A percentile compares a stretch with the other conserved stretches of the same genome.
phyloP scores from a whole-genome alignment of 1,284 basidiomycete genomes.

The Sutorius eximius region DNA sequence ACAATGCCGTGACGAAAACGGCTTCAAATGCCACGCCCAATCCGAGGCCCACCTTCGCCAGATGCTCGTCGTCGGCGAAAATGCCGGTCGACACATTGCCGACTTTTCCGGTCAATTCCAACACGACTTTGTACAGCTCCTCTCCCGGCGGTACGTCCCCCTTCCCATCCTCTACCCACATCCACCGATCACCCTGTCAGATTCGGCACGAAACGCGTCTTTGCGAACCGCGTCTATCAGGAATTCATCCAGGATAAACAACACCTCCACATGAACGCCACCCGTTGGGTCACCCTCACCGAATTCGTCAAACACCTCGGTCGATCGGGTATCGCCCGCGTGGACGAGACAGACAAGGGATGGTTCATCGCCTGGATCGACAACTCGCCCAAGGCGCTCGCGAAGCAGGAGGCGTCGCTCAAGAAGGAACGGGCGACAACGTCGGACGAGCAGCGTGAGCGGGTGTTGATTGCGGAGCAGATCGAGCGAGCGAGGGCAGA shows the following conservation, averaged over 20 bases:
- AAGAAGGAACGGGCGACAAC: slow-evolving; percentile 92
- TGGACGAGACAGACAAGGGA: slow-evolving; percentile 98
- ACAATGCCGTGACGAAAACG: slow-evolving; percentile 95
- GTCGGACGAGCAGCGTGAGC: slow-evolving; percentile 94
- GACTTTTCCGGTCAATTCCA: slow-evolving; percentile 92
- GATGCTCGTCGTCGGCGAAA: slow-evolving; percentile 93
- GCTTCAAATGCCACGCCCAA: slow-evolving; percentile 89
- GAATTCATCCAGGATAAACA: slow-evolving; percentile 95
- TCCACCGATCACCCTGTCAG: slow-evolving; percentile 38
- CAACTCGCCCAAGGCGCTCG: slow-evolving; percentile 89
- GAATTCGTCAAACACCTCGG: slow-evolving; percentile 95
- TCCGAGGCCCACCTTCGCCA: slow-evolving; percentile 91
- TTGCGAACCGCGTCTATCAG: slow-evolving; percentile 96
- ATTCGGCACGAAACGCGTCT: slow-evolving; percentile 91
- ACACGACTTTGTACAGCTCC: slow-evolving; percentile 85
- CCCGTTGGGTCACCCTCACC: slow-evolving; percentile 94
- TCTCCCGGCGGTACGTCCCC: slow-evolving; percentile 68
- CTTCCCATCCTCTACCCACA: too few species aligned
- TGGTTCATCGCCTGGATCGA: slow-evolving; percentile 98
- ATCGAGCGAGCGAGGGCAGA: slow-evolving; percentile 81
- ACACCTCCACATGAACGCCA: slow-evolving; percentile 98
- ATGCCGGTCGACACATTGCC: slow-evolving; percentile 88
- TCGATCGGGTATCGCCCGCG: slow-evolving; percentile 82
- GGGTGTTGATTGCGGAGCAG: slow-evolving; percentile 88
- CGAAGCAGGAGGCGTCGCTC: slow-evolving; percentile 83